Evolutionary conservation across 192 early-diverging fungal genomes (phyloP).

Genomic region (Lobosporangium transversale): DNA sequence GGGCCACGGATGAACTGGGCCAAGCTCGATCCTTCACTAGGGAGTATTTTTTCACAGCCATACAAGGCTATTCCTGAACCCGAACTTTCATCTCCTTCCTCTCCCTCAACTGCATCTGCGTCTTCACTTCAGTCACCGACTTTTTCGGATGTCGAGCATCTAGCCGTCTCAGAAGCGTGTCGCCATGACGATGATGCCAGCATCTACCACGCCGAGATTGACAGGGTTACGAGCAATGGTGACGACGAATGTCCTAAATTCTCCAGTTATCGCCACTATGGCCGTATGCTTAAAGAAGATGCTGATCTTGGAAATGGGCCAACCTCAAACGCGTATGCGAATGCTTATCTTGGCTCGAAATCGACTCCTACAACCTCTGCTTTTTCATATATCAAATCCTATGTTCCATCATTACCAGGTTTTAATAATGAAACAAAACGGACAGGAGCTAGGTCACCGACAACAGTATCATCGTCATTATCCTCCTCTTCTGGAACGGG

Average conservation of each 20-base stretch:
- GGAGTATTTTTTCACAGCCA: constrained; percentile 15
- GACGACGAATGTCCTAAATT: background rate
- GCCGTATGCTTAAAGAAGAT: too few species aligned
- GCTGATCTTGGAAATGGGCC: too few species aligned
- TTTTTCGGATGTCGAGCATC: constrained; percentile 4
- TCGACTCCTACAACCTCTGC: constrained; percentile 7
- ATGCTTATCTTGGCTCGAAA: background rate
- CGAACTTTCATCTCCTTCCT: constrained; percentile 17
- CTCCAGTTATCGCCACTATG: too few species aligned
- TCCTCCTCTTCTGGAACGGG: background rate
- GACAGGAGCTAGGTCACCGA: background rate
- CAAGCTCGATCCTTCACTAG: constrained; percentile 26
- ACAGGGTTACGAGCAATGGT: background rate
- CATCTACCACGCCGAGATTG: background rate
- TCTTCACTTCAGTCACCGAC: constrained; percentile 30
- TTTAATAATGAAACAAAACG: constrained; percentile 4
- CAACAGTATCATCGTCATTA: background rate
- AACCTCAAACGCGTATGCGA: background rate
- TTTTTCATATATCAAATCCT: constrained; percentile 26
- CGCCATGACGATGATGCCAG: constrained; percentile 5
- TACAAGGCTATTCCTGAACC: constrained; percentile 32
- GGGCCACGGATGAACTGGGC: constrained; percentile 36
- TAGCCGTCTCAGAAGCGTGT: constrained; percentile 5
- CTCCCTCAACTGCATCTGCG: constrained; percentile 13
- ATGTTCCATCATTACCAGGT: constrained; percentile 16